Evolutionary conservation across 371 early-diverging fungal species (phyloP).

Genomic region (Mortierella sp.): DNA sequence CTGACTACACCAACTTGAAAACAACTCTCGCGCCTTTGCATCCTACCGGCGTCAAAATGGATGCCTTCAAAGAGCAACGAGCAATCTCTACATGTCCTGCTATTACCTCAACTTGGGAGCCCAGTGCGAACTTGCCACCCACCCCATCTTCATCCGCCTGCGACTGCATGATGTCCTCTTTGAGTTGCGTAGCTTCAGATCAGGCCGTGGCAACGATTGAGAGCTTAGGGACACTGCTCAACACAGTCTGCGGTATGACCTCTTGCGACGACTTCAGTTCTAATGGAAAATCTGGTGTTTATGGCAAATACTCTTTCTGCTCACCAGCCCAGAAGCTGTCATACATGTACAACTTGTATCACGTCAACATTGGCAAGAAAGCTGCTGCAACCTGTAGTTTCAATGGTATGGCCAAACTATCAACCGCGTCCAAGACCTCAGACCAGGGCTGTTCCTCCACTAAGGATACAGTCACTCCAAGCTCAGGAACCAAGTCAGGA

Average conservation of each 20-base stretch:
- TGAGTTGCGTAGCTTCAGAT: slow-evolving; percentile 69
- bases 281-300: slow-evolving; percentile 65
- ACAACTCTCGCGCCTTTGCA: slow-evolving; percentile 55
- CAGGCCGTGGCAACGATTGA: slow-evolving; percentile 55
- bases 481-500: neutral
- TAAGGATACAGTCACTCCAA: slow-evolving; percentile 11
- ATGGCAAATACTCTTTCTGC: slow-evolving; percentile 71
- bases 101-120: slow-evolving; percentile 67
- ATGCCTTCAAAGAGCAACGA: slow-evolving; percentile 56
- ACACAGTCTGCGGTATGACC: slow-evolving; percentile 65
- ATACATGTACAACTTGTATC: slow-evolving; percentile 57
- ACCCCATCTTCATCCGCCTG: slow-evolving; percentile 79
- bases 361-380: slow-evolving; percentile 47
- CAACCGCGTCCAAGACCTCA: slow-evolving; percentile 24
- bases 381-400: slow-evolving; percentile 53
- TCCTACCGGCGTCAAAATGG: slow-evolving; percentile 66
- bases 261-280: slow-evolving; percentile 67
- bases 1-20: slow-evolving; percentile 65
- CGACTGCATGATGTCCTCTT: slow-evolving; percentile 75
- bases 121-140: slow-evolving; percentile 70
- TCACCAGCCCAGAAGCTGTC: slow-evolving; percentile 63
- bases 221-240: slow-evolving; percentile 56
- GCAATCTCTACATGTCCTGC: slow-evolving; percentile 67
- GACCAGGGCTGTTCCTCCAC: slow-evolving; percentile 32
- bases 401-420: slow-evolving; percentile 54